Conservation (phyloP, 805 yeast genomes). For the Candida golubevii region DNA sequence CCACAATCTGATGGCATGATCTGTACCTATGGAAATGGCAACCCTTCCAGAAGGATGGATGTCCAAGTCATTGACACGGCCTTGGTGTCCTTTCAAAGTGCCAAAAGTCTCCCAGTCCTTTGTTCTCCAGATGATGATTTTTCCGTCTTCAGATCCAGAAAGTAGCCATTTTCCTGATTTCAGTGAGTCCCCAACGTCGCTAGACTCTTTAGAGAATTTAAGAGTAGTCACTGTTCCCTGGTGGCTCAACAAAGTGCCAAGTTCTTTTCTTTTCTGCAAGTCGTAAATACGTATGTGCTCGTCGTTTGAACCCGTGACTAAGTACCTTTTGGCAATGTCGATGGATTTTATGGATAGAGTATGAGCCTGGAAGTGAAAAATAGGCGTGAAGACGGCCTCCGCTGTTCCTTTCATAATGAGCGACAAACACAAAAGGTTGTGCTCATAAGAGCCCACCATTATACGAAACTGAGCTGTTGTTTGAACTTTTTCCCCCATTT, state of each 20-base stretch:
- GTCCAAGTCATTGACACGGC: conserved; percentile 76
- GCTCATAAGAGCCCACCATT: conserved; percentile 94
- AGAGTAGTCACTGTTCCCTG: conserved; percentile 82
- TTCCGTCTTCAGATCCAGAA: conserved; percentile 89
- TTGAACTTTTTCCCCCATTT: background rate
- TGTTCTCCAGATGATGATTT: conserved; percentile 86
- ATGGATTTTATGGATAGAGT: conserved; percentile 80
- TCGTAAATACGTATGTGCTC: conserved; percentile 94
- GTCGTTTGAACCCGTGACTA: conserved; percentile 93
- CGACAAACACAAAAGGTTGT: conserved; percentile 80
- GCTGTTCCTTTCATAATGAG: conserved; percentile 54
- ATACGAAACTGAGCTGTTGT: conserved; percentile 56
- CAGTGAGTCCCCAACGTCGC: conserved; percentile 16
- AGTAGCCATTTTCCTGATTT: conserved; percentile 83
- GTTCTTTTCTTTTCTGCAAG: conserved; percentile 86
- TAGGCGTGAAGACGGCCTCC: conserved; percentile 68
- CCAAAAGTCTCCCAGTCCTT: conserved; percentile 96
- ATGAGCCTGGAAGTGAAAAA: conserved; percentile 95
- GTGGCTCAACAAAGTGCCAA: conserved; percentile 86
- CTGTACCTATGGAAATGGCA: conserved; percentile 85
- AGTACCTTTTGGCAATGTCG: conserved; percentile 75
- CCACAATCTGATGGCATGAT: conserved; percentile 84
- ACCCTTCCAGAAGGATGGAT: conserved; percentile 89
- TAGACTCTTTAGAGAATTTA: conserved; percentile 56
- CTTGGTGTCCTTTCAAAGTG: conserved; percentile 82